Conservation (phyloP, 129 eudicot genomes). For the Artemisia annua region DNA sequence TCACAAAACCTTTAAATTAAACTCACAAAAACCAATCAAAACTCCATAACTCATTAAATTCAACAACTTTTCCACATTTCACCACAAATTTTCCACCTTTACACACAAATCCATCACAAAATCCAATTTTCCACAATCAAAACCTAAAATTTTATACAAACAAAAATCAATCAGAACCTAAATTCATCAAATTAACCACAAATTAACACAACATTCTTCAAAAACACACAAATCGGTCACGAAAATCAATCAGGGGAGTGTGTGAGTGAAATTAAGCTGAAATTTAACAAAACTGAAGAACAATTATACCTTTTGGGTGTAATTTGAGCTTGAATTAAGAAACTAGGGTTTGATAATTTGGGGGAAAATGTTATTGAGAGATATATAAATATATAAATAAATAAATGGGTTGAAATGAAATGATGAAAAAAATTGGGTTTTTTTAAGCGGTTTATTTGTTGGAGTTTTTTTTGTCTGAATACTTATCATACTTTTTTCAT, state of each 20-base stretch:
- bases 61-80: too few relatives aligned
- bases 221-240: constrained; percentile 24
- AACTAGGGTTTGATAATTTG: constrained; percentile 34
- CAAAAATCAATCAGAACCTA: too few relatives aligned
- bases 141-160: too few relatives aligned
- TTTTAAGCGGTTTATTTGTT: too few relatives aligned
- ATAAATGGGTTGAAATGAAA: constrained; percentile 9
- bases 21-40: too few relatives aligned
- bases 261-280: constrained; percentile 15
- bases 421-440: too few relatives aligned
- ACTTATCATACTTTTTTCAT: constrained; percentile 21
- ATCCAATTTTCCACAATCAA: not conserved
- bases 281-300: not conserved
- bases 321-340: constrained; percentile 19
- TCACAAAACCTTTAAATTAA: too few relatives aligned
- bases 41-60: too few relatives aligned
- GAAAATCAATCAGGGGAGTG: constrained; percentile 18
- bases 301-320: constrained; percentile 29
- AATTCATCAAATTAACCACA: not conserved
- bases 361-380: not conserved
- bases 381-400: not conserved
- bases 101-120: too few relatives aligned
- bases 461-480: not conserved
- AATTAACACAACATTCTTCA: constrained; percentile 11
- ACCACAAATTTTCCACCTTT: too few relatives aligned